These are phyloP conservation scores for Trypanosoma melophagium DNA, from an alignment of 208 protist species.

Conservation along the genomic window DNA sequence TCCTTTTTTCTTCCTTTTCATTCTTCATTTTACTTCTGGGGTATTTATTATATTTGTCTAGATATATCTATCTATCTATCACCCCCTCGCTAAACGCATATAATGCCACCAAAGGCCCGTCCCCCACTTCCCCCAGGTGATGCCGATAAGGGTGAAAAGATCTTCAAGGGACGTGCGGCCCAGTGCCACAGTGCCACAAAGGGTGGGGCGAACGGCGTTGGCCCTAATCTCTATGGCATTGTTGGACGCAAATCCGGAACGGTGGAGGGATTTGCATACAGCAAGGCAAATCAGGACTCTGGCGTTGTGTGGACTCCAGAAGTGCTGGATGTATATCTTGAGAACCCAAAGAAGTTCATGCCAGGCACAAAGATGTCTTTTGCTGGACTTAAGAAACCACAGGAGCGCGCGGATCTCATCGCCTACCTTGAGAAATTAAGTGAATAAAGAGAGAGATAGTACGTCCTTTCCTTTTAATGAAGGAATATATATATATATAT, in stretches of 20 bases:
- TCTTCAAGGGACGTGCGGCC: slow-evolving; percentile 93
- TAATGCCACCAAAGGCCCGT: slow-evolving; percentile 72
- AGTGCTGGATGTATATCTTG: slow-evolving; percentile 93
- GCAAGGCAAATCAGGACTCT: slow-evolving; percentile 93
- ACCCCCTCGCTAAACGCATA: slow-evolving; percentile 7
- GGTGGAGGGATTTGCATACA: slow-evolving; percentile 93
- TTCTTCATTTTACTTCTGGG: background rate
- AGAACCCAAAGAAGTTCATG: slow-evolving; percentile 98
- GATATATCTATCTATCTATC: no score
- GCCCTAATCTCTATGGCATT: slow-evolving; percentile 92
- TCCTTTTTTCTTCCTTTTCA: slow-evolving; percentile 11
- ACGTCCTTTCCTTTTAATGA: slow-evolving; percentile 1
- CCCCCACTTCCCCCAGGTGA: slow-evolving; percentile 78
- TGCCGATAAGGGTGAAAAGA: slow-evolving; percentile 82
- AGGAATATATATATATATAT: slow-evolving; percentile 16
- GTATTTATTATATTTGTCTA: slow-evolving; percentile 4
- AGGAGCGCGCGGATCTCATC: slow-evolving; percentile 94
- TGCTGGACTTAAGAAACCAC: slow-evolving; percentile 92
- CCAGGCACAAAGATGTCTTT: slow-evolving; percentile 98
- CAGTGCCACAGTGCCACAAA: slow-evolving; percentile 92
- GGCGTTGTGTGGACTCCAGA: slow-evolving; percentile 93
- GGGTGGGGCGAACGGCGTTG: slow-evolving; percentile 91
- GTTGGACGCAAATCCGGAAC: slow-evolving; percentile 90
- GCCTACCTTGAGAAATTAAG: slow-evolving; percentile 90
- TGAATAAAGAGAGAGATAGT: slow-evolving; percentile 25